Base-by-base conservation (phyloP, 2,329 filamentous ascomycete genomes). In the Passalora sequoiae region DNA sequence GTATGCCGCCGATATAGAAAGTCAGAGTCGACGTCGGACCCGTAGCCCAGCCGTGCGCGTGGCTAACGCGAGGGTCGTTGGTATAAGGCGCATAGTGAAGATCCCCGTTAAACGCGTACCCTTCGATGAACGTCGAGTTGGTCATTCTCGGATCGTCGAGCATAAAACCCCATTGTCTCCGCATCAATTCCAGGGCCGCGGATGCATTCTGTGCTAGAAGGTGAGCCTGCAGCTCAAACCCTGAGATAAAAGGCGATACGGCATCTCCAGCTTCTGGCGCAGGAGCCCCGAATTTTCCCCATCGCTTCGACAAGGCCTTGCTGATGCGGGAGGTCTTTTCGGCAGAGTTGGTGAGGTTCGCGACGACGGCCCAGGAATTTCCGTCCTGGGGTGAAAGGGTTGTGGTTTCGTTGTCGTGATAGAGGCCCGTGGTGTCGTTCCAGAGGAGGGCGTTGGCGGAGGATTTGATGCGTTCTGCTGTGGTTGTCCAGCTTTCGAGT, bases 111-210 rank as follows among this genome's bases (percentile, higher is more conserved):
- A 64, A 67, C 1, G 64, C 60, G 40, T 74, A 76, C 0, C 74
- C 73, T 53, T 76, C 74, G 41, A 74, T 71, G 38, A 75, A 75
- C 0, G 72, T 74, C 0, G 64, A 68, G 35, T 76, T 72, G 1
- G 73, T 77, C 70, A 76, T 75, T 25, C 71, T 64, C 0, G 71
- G 67, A 42, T 75, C 70, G 12, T 75, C 65, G 4, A 78, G 67
- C 74, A 78, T 77, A 51, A 74, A 78, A 16, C 58, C 59, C 73
- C 74, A 78, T 55, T 72, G 67, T 2, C 70, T 48, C 5, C 68
- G 57, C 48, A 74, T 71, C 4, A 75, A 57, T 2, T 61, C 69
- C 1, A 74, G 58, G 0, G 67, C 70, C 1, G 60, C 60, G 20
- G 62, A 58, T 0, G 66, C 55, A 24, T 71, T 65, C 4, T 57